Conservation (phyloP, 768 basidiomycete species). For the Leccinum obscurum region DNA sequence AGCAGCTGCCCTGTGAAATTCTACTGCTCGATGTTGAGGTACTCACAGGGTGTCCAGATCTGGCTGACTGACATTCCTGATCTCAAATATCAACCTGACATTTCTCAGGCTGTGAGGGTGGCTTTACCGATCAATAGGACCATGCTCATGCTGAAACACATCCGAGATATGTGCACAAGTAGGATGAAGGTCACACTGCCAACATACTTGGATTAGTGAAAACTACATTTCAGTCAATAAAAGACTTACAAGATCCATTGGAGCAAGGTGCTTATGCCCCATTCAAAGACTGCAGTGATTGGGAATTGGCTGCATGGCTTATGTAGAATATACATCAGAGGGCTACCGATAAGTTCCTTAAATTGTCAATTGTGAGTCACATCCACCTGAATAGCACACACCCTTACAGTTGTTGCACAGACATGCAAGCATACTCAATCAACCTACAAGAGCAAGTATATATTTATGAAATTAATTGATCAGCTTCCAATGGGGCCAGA, state of each 20-base stretch:
- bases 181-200: too few species aligned
- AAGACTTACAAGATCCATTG: neutral
- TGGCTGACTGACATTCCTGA: too few species aligned
- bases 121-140: too few species aligned
- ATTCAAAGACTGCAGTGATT: neutral
- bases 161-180: too few species aligned
- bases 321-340: neutral
- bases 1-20: neutral
- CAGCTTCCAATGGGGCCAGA: too few species aligned
- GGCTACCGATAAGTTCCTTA: neutral
- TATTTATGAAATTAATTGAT: neutral
- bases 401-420: neutral
- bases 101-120: too few species aligned
- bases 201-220: neutral
- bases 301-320: neutral
- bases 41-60: too few species aligned
- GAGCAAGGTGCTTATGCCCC: neutral
- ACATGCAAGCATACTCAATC: neutral
- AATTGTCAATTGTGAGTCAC: neutral
- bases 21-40: neutral
- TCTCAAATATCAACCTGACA: too few species aligned
- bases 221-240: neutral
- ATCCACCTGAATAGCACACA: too few species aligned
- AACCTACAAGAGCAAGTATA: neutral
- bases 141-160: too few species aligned